These are phyloP conservation scores for Hypomyces rosellus DNA, from an alignment of 2,329 filamentous ascomycete species.

Conservation along the genomic window DNA sequence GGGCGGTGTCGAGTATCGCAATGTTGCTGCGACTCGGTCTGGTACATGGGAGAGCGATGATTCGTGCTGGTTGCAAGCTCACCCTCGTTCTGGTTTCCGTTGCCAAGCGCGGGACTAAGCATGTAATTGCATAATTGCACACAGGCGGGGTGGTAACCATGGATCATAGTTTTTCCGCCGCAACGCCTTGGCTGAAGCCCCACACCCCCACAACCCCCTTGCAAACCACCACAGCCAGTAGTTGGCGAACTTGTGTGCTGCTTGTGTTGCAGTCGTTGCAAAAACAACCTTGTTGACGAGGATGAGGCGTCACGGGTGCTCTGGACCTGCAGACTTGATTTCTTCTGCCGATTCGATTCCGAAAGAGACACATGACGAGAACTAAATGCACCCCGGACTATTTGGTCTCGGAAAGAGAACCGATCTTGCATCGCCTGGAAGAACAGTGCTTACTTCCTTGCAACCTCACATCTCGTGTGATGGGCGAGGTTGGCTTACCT, in stretches of 20 bases:
- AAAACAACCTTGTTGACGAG: too few species aligned
- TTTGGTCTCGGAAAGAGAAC: not conserved
- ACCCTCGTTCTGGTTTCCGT: not conserved
- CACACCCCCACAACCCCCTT: too few species aligned
- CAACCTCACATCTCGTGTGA: not conserved
- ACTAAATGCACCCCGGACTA: slow-evolving; percentile 5
- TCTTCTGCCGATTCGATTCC: not conserved
- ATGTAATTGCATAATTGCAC: not conserved
- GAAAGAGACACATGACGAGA: slow-evolving; percentile 6
- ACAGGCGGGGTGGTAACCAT: not conserved
- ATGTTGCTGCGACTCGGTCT: not conserved
- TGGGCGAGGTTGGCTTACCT: too few species aligned
- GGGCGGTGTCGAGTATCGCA: not conserved
- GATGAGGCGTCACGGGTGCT: too few species aligned
- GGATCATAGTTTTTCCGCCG: not conserved
- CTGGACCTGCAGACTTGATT: not conserved
- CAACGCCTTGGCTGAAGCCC: not conserved
- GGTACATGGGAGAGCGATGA: not conserved
- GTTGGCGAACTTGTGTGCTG: too few species aligned
- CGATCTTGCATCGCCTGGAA: not conserved
- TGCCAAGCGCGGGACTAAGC: not conserved
- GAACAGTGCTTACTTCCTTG: not conserved
- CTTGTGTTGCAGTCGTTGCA: too few species aligned
- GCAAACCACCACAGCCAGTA: too few species aligned
- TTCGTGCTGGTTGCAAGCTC: not conserved